A percentile compares a stretch with the other conserved stretches of the same genome.
Evolutionary conservation across 495 filamentous ascomycete genomes (phyloP).

Genomic region (Aspergillus hancockii): DNA sequence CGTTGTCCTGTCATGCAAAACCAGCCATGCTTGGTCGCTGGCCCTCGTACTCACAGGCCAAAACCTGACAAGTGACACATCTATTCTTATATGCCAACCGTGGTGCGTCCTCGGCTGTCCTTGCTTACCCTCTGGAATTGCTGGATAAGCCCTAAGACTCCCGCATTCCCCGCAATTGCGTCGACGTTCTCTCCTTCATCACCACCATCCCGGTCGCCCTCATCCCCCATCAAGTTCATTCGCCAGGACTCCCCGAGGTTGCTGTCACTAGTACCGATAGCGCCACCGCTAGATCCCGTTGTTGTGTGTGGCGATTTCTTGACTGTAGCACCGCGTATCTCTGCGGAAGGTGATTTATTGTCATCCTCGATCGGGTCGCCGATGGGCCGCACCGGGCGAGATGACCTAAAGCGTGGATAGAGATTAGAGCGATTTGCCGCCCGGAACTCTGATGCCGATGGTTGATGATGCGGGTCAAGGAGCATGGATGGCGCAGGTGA

Average conservation of each 20-base stretch:
- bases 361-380: conserved; percentile 46
- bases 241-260: conserved; percentile 67
- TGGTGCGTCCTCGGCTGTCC: conserved; percentile 52
- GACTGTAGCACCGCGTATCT: conserved; percentile 23
- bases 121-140: conserved; percentile 87
- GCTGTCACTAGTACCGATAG: conserved; percentile 51
- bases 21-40: not conserved
- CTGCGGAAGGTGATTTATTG: conserved; percentile 35
- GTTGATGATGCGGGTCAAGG: conserved; percentile 86
- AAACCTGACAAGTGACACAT: not conserved
- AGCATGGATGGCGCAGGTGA: conserved; percentile 65
- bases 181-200: conserved; percentile 53
- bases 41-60: not conserved
- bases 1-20: not conserved
- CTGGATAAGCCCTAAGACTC: conserved; percentile 81
- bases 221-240: conserved; percentile 52
- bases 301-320: conserved; percentile 29
- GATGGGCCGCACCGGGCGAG: conserved; percentile 35
- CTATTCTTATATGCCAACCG: conserved; percentile 36
- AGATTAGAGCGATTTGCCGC: conserved; percentile 41
- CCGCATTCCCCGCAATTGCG: conserved; percentile 48
- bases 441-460: conserved; percentile 56
- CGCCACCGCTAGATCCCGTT: conserved; percentile 41
- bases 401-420: conserved; percentile 53
- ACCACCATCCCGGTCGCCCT: conserved; percentile 46